Evolutionary conservation across 1,139 yeast species (phyloP).

Genomic region (Kodamaea fungicola): DNA sequence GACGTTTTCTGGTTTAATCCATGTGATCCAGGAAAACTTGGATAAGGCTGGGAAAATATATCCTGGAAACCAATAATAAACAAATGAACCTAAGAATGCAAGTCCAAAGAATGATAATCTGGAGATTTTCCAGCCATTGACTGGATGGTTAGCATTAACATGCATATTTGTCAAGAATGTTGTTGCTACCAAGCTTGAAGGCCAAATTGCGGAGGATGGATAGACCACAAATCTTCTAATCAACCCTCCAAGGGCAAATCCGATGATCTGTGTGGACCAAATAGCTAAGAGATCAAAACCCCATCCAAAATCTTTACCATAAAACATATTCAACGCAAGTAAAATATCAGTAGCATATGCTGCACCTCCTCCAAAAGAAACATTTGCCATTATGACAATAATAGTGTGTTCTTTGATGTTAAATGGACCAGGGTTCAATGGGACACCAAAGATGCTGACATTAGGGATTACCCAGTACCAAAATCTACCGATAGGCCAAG

Average conservation of each 20-base stretch:
- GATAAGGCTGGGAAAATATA: slow-evolving; percentile 23
- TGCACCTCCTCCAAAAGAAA: slow-evolving; percentile 57
- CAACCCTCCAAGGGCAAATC: slow-evolving; percentile 64
- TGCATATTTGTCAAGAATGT: slow-evolving; percentile 59
- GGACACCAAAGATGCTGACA: slow-evolving; percentile 37
- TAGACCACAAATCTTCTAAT: slow-evolving; percentile 54
- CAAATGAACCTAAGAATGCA: slow-evolving; percentile 26
- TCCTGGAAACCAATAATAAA: slow-evolving; percentile 45
- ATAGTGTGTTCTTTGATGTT: slow-evolving; percentile 64
- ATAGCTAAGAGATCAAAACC: slow-evolving; percentile 51
- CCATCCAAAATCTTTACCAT: slow-evolving; percentile 45
- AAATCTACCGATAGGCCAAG: slow-evolving; percentile 58
- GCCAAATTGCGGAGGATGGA: slow-evolving; percentile 69
- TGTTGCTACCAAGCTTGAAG: slow-evolving; percentile 47
- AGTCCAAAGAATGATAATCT: slow-evolving; percentile 31
- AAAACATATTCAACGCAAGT: slow-evolving; percentile 51
- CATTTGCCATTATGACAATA: slow-evolving; percentile 59
- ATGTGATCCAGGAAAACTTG: slow-evolving; percentile 27
- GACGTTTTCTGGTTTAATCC: slow-evolving; percentile 36
- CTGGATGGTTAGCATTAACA: slow-evolving; percentile 55
- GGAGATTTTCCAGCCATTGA: slow-evolving; percentile 39
- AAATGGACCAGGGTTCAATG: slow-evolving; percentile 62
- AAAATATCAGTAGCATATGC: slow-evolving; percentile 62
- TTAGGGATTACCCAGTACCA: slow-evolving; percentile 53
- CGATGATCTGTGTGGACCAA: slow-evolving; percentile 58